These are phyloP conservation scores for Aspergillus fumigatus DNA, from an alignment of 2,329 filamentous ascomycete species.

Conservation along the genomic window DNA sequence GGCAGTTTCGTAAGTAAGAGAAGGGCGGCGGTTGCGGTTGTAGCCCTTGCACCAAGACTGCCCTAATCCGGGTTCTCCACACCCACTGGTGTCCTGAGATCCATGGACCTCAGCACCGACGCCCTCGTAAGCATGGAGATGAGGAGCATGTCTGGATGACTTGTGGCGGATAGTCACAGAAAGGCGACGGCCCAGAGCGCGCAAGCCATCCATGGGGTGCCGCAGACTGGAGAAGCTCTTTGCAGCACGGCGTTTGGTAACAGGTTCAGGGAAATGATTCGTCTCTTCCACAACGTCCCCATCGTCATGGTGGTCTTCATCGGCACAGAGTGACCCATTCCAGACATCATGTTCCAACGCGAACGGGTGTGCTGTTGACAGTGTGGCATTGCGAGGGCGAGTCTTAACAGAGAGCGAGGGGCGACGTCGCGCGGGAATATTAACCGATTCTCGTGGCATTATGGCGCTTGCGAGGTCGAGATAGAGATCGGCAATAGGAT, in stretches of 20 bases:
- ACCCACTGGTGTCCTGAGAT: slow-evolving; percentile 17
- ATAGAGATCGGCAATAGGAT: background rate
- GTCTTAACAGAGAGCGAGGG: slow-evolving; percentile 36
- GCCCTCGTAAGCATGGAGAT: slow-evolving; percentile 13
- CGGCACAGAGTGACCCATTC: slow-evolving; percentile 19
- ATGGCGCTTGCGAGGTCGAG: background rate
- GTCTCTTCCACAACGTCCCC: slow-evolving; percentile 29
- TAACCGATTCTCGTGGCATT: slow-evolving; percentile 30
- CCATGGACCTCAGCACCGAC: slow-evolving; percentile 14
- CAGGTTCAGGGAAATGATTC: slow-evolving; percentile 27
- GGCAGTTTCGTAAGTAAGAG: slow-evolving; percentile 32
- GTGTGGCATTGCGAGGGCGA: slow-evolving; percentile 35
- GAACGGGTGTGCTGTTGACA: slow-evolving; percentile 18
- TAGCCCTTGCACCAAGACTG: slow-evolving; percentile 25
- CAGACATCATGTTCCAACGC: slow-evolving; percentile 20
- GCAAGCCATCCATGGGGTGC: slow-evolving; percentile 39
- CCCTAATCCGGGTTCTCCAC: slow-evolving; percentile 21
- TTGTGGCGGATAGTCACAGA: slow-evolving; percentile 39
- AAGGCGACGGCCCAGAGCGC: slow-evolving; percentile 38
- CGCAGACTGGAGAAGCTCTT: slow-evolving; percentile 42
- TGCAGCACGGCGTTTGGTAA: slow-evolving; percentile 29
- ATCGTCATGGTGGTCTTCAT: slow-evolving; percentile 20
- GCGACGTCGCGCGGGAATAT: slow-evolving; percentile 29
- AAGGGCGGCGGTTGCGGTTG: slow-evolving; percentile 33
- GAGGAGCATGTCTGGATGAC: slow-evolving; percentile 27